phyloP scores from a whole-genome alignment of 371 early-diverging fungal species.

The Zancudomyces culisetae region DNA sequence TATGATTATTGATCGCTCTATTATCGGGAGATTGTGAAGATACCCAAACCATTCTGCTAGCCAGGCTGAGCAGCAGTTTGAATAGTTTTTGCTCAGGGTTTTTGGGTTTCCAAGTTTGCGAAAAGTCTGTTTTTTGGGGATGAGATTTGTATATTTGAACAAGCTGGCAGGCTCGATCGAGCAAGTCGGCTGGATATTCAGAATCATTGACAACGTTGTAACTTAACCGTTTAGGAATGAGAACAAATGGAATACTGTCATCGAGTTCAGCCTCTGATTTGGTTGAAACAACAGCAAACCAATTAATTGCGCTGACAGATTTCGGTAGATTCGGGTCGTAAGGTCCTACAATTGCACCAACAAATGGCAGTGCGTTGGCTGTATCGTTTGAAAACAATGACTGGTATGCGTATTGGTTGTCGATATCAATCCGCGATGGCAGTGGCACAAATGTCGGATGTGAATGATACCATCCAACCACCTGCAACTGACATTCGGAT shows the following conservation, averaged over 20 bases:
- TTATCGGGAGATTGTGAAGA: slow-evolving; percentile 74
- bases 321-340: slow-evolving; percentile 65
- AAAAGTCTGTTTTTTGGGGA: slow-evolving; percentile 35
- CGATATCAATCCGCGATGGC: slow-evolving; percentile 56
- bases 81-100: slow-evolving; percentile 40
- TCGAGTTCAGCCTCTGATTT: not conserved
- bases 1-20: slow-evolving; percentile 74
- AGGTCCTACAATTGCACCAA: slow-evolving; percentile 79
- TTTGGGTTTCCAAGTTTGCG: slow-evolving; percentile 50
- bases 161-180: slow-evolving; percentile 31
- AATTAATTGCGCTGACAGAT: slow-evolving; percentile 56
- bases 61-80: slow-evolving; percentile 46
- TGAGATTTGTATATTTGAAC: slow-evolving; percentile 33
- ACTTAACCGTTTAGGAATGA: slow-evolving; percentile 34
- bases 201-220: slow-evolving; percentile 35
- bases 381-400: slow-evolving; percentile 14
- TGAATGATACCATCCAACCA: slow-evolving; percentile 82
- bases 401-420: slow-evolving; percentile 70
- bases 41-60: slow-evolving; percentile 59
- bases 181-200: slow-evolving; percentile 26
- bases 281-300: slow-evolving; percentile 39
- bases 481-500: slow-evolving; percentile 41
- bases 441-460: slow-evolving; percentile 61
- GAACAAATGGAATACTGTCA: slow-evolving; percentile 3
- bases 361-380: slow-evolving; percentile 40